These are phyloP conservation scores for Saposhnikovia divaricata DNA, from an alignment of 129 eudicot species.

Conservation along the genomic window DNA sequence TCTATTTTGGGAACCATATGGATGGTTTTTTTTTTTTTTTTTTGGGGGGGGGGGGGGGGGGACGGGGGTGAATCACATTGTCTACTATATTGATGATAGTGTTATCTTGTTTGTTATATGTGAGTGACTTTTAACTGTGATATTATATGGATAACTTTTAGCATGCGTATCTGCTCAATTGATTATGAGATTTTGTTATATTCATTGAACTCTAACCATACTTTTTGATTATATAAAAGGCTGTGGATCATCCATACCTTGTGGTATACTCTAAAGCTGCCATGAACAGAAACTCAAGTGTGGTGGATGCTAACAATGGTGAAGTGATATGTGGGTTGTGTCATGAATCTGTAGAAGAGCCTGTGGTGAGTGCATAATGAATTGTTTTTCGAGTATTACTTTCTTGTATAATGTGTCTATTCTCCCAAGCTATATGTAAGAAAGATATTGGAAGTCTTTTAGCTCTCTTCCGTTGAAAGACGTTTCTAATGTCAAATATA, in stretches of 20 bases:
- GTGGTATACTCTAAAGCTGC: constrained; percentile 70
- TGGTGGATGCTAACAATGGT: constrained; percentile 22
- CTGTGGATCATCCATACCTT: constrained; percentile 95
- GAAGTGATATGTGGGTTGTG: constrained; percentile 64
- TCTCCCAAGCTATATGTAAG: background rate
- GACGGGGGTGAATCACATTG: background rate
- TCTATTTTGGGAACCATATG: too few relatives aligned
- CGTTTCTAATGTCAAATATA: background rate
- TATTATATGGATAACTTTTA: background rate
- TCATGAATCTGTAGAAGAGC: constrained; percentile 77
- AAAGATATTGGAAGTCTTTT: background rate
- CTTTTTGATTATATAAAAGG: constrained; percentile 30
- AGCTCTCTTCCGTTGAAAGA: background rate
- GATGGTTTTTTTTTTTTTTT: too few relatives aligned
- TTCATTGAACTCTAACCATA: background rate
- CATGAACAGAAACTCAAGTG: constrained; percentile 28
- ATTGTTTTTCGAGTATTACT: background rate
- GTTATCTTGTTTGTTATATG: background rate
- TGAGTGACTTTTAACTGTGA: background rate
- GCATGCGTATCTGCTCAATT: background rate
- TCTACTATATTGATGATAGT: background rate
- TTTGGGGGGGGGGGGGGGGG: background rate
- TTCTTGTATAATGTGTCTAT: background rate
- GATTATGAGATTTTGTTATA: background rate
- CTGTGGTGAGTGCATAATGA: constrained; percentile 40